Percentiles rank a stretch among this genome's conserved stretches.
Conservation (phyloP, 1,139 yeast genomes). For the Candida sp. region DNA sequence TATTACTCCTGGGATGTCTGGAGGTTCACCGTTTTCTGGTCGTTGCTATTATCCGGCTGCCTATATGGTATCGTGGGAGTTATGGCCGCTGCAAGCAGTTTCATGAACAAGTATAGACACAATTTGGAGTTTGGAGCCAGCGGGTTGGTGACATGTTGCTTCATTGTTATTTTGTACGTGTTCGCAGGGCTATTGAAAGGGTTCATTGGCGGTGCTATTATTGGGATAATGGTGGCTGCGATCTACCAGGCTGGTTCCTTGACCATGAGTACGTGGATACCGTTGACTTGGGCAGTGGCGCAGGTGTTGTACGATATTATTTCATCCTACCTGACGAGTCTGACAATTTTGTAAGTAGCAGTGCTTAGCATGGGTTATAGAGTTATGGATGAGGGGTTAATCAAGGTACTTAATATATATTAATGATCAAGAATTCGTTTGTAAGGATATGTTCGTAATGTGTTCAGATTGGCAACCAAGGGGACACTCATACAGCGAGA, state of each 20-base stretch:
- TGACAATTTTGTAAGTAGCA: constrained; percentile 30
- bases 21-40: constrained; percentile 85
- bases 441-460: too few relatives aligned
- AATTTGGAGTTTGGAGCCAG: constrained; percentile 15
- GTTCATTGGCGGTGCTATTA: constrained; percentile 69
- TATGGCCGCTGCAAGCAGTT: constrained; percentile 54
- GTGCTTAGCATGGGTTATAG: too few relatives aligned
- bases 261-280: constrained; percentile 94
- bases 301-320: constrained; percentile 69
- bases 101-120: constrained; percentile 26
- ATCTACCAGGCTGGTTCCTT: constrained; percentile 78
- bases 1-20: constrained; percentile 81
- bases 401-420: too few relatives aligned
- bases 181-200: constrained; percentile 67
- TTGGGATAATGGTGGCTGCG: constrained; percentile 67
- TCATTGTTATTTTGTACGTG: constrained; percentile 50
- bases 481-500: neutral
- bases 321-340: constrained; percentile 59
- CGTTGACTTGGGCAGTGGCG: constrained; percentile 77
- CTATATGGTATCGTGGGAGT: constrained; percentile 70
- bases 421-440: too few relatives aligned
- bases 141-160: constrained; percentile 20
- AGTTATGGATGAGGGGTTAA: too few relatives aligned
- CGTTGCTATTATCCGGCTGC: constrained; percentile 65
- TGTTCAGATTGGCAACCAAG: neutral